A percentile compares a stretch with the other conserved stretches of the same genome.
phyloP scores from a whole-genome alignment of 441 rosid genomes.

The Corymbia citriodora region DNA sequence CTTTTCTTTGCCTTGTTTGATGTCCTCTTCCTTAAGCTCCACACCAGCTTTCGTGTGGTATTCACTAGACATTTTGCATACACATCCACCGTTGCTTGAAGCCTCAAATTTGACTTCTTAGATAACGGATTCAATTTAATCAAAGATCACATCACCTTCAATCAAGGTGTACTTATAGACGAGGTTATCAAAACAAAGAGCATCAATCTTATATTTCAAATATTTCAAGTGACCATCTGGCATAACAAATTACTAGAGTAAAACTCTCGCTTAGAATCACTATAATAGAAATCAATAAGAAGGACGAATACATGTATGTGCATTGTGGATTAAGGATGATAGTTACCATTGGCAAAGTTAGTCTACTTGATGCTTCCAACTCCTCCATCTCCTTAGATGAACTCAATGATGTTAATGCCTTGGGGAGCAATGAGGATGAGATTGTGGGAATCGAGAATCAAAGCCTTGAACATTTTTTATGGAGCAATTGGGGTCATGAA shows the following conservation, averaged over 20 bases:
- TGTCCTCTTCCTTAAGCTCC: conserved; percentile 4
- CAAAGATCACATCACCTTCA: background rate
- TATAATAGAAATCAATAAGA: background rate
- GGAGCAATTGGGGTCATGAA: background rate
- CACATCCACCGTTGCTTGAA: background rate
- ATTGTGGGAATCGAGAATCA: background rate
- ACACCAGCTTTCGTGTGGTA: background rate
- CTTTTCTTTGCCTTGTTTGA: conserved; percentile 8
- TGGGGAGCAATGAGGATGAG: background rate
- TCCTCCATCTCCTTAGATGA: background rate
- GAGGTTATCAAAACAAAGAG: background rate
- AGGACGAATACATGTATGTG: fast-evolving
- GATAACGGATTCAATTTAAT: background rate
- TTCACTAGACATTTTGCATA: conserved; percentile 2
- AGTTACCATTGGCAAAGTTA: background rate
- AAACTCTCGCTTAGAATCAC: background rate
- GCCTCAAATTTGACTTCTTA: conserved; percentile 2
- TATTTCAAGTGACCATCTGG: background rate
- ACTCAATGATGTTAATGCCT: background rate
- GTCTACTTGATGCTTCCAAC: background rate
- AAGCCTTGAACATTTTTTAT: conserved; percentile 2
- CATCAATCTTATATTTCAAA: background rate
- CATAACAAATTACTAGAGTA: background rate
- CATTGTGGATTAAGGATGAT: background rate
- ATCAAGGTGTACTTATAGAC: background rate